Base-by-base conservation (phyloP, 768 basidiomycete genomes). In the Mycena belliarum region DNA sequence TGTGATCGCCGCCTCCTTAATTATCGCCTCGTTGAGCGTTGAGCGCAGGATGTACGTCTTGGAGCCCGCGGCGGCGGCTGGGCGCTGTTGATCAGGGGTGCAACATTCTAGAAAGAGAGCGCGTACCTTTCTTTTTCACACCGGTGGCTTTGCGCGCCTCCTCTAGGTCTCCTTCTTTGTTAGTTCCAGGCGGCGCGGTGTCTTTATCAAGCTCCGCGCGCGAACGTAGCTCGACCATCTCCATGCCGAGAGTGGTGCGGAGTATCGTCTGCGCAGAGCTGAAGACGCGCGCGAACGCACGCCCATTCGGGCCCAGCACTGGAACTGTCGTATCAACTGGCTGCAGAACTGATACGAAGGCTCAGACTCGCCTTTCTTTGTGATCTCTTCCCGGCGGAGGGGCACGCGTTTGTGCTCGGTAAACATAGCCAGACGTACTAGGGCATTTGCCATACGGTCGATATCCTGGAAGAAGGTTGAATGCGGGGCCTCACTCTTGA, bases 21-120 rank as follows among this genome's bases (percentile, higher is more conserved):
- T 83, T 50, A 96, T 73, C 14, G 69, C 60, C 0, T 82, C 70
- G 52, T 91, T 75, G 16, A 97, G 79, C 1, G 69, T 75, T 1
- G 93, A 95, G 44, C 94, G 88, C 18, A 97, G 76, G 42, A 95
- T 89, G 68, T 89, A 98, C 7, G 85, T 84, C 66, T 91, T 93
- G 1, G 90, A 85, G 1, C 89, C 84, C 3, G 79, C 66, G 6
- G 82, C 74, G 11, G 81, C 70, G 20, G 81, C 87, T 85, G 60
- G 15, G 44, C n/a, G 14, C 23, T 2, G 33, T 6, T 12, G 40
- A 8, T 42, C 6, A 43, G 52, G 40, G 32, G 29, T 41, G 18
- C n/a, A n/a, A n/a, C n/a, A n/a, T n/a, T n/a, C n/a, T n/a, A 38
- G 4, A 32, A 15, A 16, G 29, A 35, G 24, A 41, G n/a, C 59